Base-by-base conservation (phyloP, 352 stramenopile genomes). In the Globisporangium perplexum region DNA sequence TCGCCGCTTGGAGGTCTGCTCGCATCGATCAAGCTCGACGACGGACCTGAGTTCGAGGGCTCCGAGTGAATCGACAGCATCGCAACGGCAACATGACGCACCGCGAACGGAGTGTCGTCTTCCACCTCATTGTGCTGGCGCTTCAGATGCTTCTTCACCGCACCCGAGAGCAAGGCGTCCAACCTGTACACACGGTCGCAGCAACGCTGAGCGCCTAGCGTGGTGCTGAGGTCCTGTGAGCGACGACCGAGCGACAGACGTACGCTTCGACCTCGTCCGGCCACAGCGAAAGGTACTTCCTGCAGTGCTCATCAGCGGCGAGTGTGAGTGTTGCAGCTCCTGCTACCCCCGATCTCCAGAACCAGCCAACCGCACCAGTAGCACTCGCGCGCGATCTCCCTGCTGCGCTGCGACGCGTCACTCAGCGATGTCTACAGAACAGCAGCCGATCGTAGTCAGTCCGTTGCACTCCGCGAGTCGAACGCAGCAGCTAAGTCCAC, bases 121-220 rank as follows among this genome's bases (percentile, higher is more conserved):
- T 58, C 60, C 33, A 59, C 62, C 24, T 79, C 66, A 39, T 72
- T 71, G 26, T 56, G 52, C 45, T 71, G 57, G 30, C 77, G 62
- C 54, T 88, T 85, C 36, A 88, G 54, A 47, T 88, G 72, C 53
- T 86, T 88, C 30, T 85, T 88, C 23, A 86, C 77, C 26, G 53
- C 66, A 42, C 77, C 57, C n/a, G 59, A 47, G 22, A 88, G 53
- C 55, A 73, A 50, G 23, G 47, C 51, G 45, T 84, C 73, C 18
- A 88, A 55, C 36, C 68, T 86, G 58, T 22, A 39, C 7, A 7
- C n/a, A 20, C 17, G 31, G 12, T 26, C n/a, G 44, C 7, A 15
- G 22, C 28, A 24, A 17, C 12, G 6, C 5, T 48, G 28, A 39
- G 39, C 17, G 17, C 12, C 14, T 31, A 7, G 17, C 23, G 10